A percentile compares a stretch with the other conserved stretches of the same genome.
These are phyloP conservation scores for Ammopiptanthus mongolicus DNA, from an alignment of 306 rosid genomes.

Conservation along the genomic window DNA sequence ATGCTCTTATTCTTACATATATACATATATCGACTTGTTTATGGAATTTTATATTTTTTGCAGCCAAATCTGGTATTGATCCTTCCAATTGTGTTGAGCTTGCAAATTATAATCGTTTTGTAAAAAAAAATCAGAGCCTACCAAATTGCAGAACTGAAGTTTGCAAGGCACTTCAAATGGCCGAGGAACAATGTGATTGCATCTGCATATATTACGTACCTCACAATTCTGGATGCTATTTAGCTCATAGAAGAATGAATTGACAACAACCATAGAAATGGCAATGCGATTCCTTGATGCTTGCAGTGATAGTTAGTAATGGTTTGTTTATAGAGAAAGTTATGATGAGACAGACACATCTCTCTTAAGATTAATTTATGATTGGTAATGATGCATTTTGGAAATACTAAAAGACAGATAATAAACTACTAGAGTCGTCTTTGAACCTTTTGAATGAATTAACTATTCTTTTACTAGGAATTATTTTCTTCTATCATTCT, in stretches of 20 bases:
- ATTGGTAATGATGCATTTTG: conserved; percentile 6
- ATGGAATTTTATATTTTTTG: conserved; percentile 7
- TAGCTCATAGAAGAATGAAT: neutral
- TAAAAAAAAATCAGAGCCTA: conserved; percentile 57
- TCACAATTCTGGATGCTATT: neutral
- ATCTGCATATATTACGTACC: neutral
- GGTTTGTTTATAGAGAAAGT: no score
- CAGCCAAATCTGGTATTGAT: conserved; percentile 92
- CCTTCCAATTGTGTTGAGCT: conserved; percentile 84
- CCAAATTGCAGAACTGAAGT: conserved; percentile 74
- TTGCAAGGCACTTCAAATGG: conserved; percentile 71
- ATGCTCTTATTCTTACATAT: neutral
- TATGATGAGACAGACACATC: neutral
- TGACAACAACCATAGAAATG: neutral
- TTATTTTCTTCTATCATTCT: neutral
- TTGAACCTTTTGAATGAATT: neutral
- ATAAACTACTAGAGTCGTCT: neutral
- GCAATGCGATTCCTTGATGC: no score
- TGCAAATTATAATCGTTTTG: no score
- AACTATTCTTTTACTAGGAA: neutral
- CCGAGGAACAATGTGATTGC: conserved; percentile 59
- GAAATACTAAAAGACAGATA: neutral
- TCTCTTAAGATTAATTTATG: neutral
- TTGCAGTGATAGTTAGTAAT: no score
- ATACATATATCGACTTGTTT: neutral